These are phyloP conservation scores for Lycium barbarum DNA, from an alignment of 257 asterid genomes.

Conservation along the genomic window DNA sequence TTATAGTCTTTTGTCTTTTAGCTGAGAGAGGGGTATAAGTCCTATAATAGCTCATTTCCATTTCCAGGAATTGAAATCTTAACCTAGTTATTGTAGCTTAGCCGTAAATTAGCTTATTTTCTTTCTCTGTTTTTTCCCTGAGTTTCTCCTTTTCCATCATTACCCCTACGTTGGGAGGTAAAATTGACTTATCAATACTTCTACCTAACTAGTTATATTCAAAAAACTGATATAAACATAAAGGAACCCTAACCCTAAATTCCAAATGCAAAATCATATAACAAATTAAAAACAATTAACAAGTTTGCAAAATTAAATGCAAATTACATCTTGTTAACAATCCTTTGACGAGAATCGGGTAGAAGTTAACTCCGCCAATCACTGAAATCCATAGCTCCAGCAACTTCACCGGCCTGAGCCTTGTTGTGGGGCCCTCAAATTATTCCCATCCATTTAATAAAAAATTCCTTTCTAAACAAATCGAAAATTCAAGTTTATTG, in stretches of 20 bases:
- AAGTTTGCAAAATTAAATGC: neutral
- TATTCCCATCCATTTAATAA: constrained; percentile 64
- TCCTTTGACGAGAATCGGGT: constrained; percentile 62
- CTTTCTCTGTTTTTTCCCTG: no score
- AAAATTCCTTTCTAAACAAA: constrained; percentile 9
- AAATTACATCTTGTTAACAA: constrained; percentile 70
- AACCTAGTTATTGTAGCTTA: no score
- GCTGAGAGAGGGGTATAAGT: no score
- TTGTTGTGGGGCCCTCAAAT: constrained; percentile 70
- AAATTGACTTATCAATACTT: neutral
- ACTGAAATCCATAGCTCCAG: constrained; percentile 57
- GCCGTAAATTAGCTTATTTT: no score
- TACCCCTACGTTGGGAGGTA: no score
- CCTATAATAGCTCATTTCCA: no score
- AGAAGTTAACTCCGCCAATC: constrained; percentile 83
- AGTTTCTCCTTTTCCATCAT: no score
- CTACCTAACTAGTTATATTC: no score
- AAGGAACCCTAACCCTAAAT: neutral
- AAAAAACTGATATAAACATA: neutral
- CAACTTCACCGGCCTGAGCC: constrained; percentile 52
- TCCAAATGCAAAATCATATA: neutral
- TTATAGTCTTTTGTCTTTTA: no score
- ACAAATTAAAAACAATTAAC: neutral
- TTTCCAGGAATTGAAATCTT: no score
- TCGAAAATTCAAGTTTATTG: no score